Percentiles rank a stretch among this genome's conserved stretches.
Conservation (phyloP, 2,329 filamentous ascomycete species). For the Trichophyton benhamiae region DNA sequence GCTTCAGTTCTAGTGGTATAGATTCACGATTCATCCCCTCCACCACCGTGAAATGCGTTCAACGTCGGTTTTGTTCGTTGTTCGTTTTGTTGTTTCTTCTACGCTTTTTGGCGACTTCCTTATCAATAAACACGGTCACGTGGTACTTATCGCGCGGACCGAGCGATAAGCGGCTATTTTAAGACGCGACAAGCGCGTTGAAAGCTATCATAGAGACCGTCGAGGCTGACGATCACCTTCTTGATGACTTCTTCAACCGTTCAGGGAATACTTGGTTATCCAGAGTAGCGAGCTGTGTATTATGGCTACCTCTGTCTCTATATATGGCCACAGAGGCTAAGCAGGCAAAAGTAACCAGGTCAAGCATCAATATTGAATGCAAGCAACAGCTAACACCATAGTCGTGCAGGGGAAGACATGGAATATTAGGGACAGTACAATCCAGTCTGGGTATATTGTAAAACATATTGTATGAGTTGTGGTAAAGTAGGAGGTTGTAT, state of each 20-base stretch:
- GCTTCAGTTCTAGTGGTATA: not conserved
- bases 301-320: not conserved
- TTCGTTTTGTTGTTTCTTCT: not conserved
- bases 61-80: not conserved
- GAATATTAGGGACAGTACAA: no score
- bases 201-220: no score
- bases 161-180: conserved; percentile 4
- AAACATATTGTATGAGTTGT: conserved; percentile 9
- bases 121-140: conserved; percentile 1
- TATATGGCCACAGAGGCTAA: not conserved
- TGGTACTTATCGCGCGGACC: not conserved
- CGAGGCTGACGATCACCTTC: no score
- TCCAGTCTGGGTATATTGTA: not conserved
- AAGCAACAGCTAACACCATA: not conserved
- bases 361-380: not conserved
- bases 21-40: not conserved
- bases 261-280: not conserved
- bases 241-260: no score
- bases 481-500: conserved; percentile 7
- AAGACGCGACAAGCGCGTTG: conserved; percentile 3
- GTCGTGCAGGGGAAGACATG: not conserved
- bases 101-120: not conserved
- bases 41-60: not conserved
- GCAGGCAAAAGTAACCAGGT: not conserved
- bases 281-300: not conserved